Evolutionary conservation across 2,329 filamentous ascomycete species (phyloP).

Genomic region (Alternaria atra): DNA sequence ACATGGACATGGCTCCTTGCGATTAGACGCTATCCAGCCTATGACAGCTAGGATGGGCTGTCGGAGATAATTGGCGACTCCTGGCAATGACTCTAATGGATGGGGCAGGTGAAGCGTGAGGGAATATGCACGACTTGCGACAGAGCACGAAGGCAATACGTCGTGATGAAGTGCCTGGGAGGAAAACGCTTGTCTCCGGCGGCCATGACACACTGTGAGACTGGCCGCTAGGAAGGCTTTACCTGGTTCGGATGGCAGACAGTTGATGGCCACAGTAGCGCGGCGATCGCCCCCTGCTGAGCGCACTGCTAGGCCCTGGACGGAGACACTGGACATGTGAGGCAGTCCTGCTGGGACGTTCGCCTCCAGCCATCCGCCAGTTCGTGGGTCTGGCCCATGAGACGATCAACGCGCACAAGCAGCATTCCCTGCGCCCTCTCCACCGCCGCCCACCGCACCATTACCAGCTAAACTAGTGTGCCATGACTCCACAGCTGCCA

Average conservation of each 20-base stretch:
- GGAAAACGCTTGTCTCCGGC: conserved; percentile 36
- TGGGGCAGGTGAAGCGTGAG: conserved; percentile 39
- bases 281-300: conserved; percentile 43
- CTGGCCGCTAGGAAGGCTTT: conserved; percentile 32
- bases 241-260: conserved; percentile 36
- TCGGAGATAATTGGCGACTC: conserved; percentile 35
- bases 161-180: conserved; percentile 32
- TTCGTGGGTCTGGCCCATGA: conserved; percentile 48
- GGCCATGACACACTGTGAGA: conserved; percentile 40
- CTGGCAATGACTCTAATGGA: conserved; percentile 22
- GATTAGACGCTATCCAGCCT: conserved; percentile 34
- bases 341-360: conserved; percentile 43
- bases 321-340: conserved; percentile 27
- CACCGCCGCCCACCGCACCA: conserved; percentile 38
- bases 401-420: conserved; percentile 44
- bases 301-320: conserved; percentile 30
- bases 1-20: conserved; percentile 37
- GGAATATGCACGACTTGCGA: conserved; percentile 38
- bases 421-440: conserved; percentile 12
- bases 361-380: conserved; percentile 39
- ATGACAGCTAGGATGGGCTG: conserved; percentile 23
- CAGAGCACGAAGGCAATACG: conserved; percentile 27
- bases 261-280: conserved; percentile 40
- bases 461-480: conserved; percentile 28
- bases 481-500: conserved; percentile 32